Percentiles rank a stretch among this genome's conserved stretches.
phyloP scores from a whole-genome alignment of 768 basidiomycete genomes.

The Termitomyces titanicus region DNA sequence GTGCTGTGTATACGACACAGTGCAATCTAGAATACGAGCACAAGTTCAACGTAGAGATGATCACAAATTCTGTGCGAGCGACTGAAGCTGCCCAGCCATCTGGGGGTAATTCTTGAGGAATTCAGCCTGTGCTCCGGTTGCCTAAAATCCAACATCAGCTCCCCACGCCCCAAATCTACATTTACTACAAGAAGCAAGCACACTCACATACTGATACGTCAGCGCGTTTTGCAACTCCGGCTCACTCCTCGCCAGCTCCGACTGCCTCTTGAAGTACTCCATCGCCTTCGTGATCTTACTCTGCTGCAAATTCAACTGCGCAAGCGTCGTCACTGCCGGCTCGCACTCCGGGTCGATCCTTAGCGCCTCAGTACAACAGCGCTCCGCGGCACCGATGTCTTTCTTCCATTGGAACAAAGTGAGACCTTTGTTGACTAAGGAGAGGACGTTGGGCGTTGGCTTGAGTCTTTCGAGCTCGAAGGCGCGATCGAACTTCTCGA shows the following conservation, averaged over 20 bases:
- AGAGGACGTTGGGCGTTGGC: slow-evolving; percentile 79
- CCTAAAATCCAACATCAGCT: slow-evolving; percentile 36
- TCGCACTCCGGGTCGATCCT: slow-evolving; percentile 91
- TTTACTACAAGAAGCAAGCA: background rate
- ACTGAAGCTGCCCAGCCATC: slow-evolving; percentile 66
- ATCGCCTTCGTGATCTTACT: slow-evolving; percentile 84
- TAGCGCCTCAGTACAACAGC: slow-evolving; percentile 85
- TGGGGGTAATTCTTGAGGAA: slow-evolving; percentile 84
- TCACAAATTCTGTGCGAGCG: slow-evolving; percentile 32
- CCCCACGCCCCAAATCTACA: background rate
- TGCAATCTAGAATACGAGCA: background rate
- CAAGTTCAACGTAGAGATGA: background rate
- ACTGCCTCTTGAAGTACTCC: slow-evolving; percentile 80
- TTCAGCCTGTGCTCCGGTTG: slow-evolving; percentile 76
- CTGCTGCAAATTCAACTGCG: slow-evolving; percentile 90
- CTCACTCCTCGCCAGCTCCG: slow-evolving; percentile 85
- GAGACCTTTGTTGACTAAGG: slow-evolving; percentile 97
- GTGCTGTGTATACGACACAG: background rate
- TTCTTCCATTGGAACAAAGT: slow-evolving; percentile 95
- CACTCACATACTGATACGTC: slow-evolving; percentile 73
- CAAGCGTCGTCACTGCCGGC: slow-evolving; percentile 92
- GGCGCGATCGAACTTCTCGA: slow-evolving; percentile 91
- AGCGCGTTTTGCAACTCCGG: slow-evolving; percentile 77
- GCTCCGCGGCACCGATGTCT: slow-evolving; percentile 78
- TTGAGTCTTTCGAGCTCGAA: slow-evolving; percentile 82